Base-by-base conservation (phyloP, 2,329 filamentous ascomycete genomes). In the Alternaria sp. region DNA sequence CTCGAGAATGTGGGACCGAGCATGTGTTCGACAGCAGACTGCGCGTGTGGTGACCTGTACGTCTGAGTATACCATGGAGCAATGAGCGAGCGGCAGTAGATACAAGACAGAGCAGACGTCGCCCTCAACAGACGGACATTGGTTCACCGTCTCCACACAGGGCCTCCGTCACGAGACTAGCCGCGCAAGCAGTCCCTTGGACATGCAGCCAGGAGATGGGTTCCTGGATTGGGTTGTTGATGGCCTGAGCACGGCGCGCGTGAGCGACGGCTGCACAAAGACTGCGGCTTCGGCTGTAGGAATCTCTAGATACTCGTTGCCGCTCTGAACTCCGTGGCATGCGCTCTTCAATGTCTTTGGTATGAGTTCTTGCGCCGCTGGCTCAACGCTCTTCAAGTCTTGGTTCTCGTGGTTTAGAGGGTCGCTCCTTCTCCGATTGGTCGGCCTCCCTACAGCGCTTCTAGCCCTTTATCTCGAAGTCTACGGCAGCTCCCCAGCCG, bases 331-430 rank as follows among this genome's bases (percentile, higher is more conserved):
- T 50, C 51, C 67, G 53, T 70, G 72, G 62, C 67, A 79, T 79
- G 77, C 73, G 53, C 59, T 63, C 69, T 61, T 64, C 69, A 60
- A 63, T 62, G 68, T 61, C 59, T 54, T 63, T 75, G 73, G 71
- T 32, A 80, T 80, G 77, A 74, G 66, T 75, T 73, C 71, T 61
- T 71, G 73, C 67, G 59, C 63, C 60, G 68, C 69, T 67, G 63
- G 68, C 65, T 68, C 72, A 53, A 53, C 67, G 55, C 63, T 74
- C 55, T 63, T 77, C 68, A 76, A 71, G 70, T 68, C 68, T 54
- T 77, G 72, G 73, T 60, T 77, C 57, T 70, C 66, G 45, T 77
- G 68, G 69, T 58, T 75, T 54, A 70, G 66, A 53, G 63, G 66
- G 30, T 69, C 72, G 7, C 61, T 73, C 17, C 43, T 77, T 13